These are phyloP conservation scores for Ustilago vetiveriae DNA, from an alignment of 1,284 basidiomycete genomes.

Conservation along the genomic window DNA sequence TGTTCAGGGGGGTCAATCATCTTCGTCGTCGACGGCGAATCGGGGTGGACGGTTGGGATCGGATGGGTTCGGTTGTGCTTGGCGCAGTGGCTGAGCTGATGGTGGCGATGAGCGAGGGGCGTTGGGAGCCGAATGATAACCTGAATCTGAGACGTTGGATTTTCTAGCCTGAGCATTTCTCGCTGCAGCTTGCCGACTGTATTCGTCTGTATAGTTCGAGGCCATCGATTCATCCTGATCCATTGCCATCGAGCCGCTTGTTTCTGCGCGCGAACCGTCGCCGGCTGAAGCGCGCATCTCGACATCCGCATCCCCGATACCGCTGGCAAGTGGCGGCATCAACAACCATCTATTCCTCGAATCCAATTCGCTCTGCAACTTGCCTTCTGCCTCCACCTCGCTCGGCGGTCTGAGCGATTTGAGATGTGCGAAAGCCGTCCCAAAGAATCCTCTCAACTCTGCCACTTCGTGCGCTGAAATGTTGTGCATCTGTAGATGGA, in stretches of 20 bases:
- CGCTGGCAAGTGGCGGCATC: constrained; percentile 10
- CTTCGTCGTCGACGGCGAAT: constrained; percentile 35
- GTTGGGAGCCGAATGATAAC: constrained; percentile 18
- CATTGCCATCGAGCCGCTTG: too few species aligned
- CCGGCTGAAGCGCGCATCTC: too few species aligned
- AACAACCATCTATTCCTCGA: constrained; percentile 8
- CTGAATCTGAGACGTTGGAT: constrained; percentile 40
- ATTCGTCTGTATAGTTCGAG: constrained; percentile 1
- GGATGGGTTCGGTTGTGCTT: constrained; percentile 3
- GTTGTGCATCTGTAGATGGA: constrained; percentile 70
- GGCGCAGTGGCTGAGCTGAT: not conserved
- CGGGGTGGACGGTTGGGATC: constrained; percentile 27
- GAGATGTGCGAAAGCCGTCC: constrained; percentile 57
- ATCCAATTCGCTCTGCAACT: constrained; percentile 18
- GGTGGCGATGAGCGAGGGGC: constrained; percentile 1
- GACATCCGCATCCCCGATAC: too few species aligned
- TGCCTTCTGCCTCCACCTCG: constrained; percentile 29
- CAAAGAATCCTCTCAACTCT: constrained; percentile 62
- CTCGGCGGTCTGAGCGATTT: constrained; percentile 25
- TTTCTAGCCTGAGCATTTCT: constrained; percentile 9
- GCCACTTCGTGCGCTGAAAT: constrained; percentile 63
- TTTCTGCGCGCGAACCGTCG: too few species aligned
- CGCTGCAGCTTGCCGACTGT: not conserved
- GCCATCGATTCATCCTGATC: constrained; percentile 21
- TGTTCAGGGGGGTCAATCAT: not conserved